phyloP scores from a whole-genome alignment of 306 rosid genomes.

The Cajanus cajan region DNA sequence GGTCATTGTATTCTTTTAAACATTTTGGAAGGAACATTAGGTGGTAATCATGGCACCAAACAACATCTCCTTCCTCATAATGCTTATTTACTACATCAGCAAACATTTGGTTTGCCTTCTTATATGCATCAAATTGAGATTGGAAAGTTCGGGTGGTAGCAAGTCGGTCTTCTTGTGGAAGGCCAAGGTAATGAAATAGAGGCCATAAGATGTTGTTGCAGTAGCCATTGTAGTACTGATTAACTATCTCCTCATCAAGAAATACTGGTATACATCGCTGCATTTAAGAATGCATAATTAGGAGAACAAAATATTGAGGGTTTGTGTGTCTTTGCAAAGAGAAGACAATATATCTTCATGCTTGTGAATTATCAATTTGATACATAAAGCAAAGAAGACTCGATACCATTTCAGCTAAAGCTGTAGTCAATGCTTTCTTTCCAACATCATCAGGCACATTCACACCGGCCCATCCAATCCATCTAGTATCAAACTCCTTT shows the following conservation, averaged over 20 bases:
- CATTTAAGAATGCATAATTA: slow-evolving; percentile 33
- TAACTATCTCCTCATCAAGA: slow-evolving; percentile 90
- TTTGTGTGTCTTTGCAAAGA: background rate
- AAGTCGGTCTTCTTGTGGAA: slow-evolving; percentile 96
- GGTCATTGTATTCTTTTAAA: slow-evolving; percentile 68
- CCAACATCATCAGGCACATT: slow-evolving; percentile 89
- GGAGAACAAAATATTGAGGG: background rate
- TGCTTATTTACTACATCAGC: slow-evolving; percentile 88
- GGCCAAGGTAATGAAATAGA: slow-evolving; percentile 89
- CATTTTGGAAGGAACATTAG: slow-evolving; percentile 95
- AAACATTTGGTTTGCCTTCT: slow-evolving; percentile 89
- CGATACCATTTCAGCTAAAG: slow-evolving; percentile 92
- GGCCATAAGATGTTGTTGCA: slow-evolving; percentile 99
- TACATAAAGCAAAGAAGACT: slow-evolving; percentile 20
- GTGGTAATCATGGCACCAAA: slow-evolving; percentile 98
- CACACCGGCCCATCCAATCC: slow-evolving; percentile 99
- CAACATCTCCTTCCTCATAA: slow-evolving; percentile 90
- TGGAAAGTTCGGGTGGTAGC: slow-evolving; percentile 94
- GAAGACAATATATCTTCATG: background rate
- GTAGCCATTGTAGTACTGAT: slow-evolving; percentile 94
- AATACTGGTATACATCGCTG: slow-evolving; percentile 94
- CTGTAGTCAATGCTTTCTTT: slow-evolving; percentile 64
- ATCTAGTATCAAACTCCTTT: slow-evolving; percentile 91
- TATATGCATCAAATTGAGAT: slow-evolving; percentile 92
- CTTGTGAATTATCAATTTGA: slow-evolving; percentile 12